Conservation (phyloP, 2,329 filamentous ascomycete species). For the Ophiostoma sp. region DNA sequence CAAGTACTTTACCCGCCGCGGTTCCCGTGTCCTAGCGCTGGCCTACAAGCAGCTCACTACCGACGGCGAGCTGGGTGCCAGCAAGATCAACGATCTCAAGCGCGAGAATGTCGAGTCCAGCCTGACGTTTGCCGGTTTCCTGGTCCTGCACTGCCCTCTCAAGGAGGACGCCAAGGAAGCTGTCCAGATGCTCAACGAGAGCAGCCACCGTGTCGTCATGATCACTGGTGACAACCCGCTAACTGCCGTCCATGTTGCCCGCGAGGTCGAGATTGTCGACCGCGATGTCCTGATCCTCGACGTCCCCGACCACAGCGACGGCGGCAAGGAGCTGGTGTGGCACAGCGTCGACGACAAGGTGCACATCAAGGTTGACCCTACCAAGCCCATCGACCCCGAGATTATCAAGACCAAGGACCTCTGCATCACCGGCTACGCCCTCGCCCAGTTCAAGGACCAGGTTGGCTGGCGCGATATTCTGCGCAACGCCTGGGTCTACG, state of each 20-base stretch:
- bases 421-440: constrained; percentile 90
- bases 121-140: constrained; percentile 85
- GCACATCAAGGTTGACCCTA: constrained; percentile 78
- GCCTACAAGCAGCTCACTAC: constrained; percentile 86
- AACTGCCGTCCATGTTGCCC: constrained; percentile 91
- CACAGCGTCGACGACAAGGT: constrained; percentile 88
- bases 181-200: constrained; percentile 96
- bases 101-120: constrained; percentile 85
- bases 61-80: constrained; percentile 74
- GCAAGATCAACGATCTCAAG: constrained; percentile 87
- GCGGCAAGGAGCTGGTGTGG: constrained; percentile 80
- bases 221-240: constrained; percentile 98
- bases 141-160: constrained; percentile 89
- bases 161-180: constrained; percentile 95
- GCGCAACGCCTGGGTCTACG: constrained; percentile 93
- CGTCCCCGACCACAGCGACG: constrained; percentile 81
- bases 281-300: constrained; percentile 92
- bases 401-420: constrained; percentile 85
- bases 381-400: constrained; percentile 69
- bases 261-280: constrained; percentile 95
- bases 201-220: constrained; percentile 97
- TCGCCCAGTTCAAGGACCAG: constrained; percentile 82
- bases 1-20: constrained; percentile 96
- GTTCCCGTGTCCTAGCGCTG: constrained; percentile 86
- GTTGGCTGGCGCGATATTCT: constrained; percentile 70